Evolutionary conservation across 257 asterid genomes (phyloP).

Genomic region (Solanum chiquidenum): DNA sequence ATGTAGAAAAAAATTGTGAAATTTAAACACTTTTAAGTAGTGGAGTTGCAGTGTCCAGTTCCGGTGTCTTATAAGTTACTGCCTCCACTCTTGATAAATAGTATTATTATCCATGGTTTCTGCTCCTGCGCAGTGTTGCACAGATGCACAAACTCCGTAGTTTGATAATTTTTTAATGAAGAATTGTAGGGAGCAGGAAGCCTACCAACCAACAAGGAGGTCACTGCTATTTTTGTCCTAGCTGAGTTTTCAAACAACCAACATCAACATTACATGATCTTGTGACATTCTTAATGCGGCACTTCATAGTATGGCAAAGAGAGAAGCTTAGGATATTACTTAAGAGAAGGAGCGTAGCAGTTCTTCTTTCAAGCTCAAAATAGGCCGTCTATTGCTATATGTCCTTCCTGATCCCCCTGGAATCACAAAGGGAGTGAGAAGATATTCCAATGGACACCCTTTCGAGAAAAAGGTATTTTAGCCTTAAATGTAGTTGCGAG

Average conservation of each 20-base stretch:
- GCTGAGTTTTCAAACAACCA: background rate
- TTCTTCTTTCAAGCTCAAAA: too few relatives aligned
- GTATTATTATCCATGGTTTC: background rate
- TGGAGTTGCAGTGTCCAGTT: background rate
- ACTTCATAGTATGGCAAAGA: background rate
- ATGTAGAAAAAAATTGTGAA: background rate
- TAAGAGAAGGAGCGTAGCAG: too few relatives aligned
- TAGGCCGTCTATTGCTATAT: too few relatives aligned
- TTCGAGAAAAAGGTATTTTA: background rate
- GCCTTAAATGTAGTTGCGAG: background rate
- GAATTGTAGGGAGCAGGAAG: slow-evolving; percentile 10
- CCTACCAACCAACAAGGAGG: background rate
- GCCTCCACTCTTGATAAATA: background rate
- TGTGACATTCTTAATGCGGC: background rate
- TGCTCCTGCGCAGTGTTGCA: background rate
- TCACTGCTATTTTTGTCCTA: slow-evolving; percentile 10
- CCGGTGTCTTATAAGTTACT: background rate
- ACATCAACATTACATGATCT: background rate
- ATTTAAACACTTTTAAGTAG: background rate
- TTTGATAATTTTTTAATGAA: background rate
- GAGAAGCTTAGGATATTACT: too few relatives aligned
- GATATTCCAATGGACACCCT: too few relatives aligned
- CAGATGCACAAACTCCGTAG: background rate
- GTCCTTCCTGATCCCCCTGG: too few relatives aligned
- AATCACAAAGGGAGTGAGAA: too few relatives aligned